Evolutionary conservation across 192 early-diverging fungal species (phyloP), one percentile per base, ranked within the genome.

Genomic region (Coemansia erecta): DNA sequence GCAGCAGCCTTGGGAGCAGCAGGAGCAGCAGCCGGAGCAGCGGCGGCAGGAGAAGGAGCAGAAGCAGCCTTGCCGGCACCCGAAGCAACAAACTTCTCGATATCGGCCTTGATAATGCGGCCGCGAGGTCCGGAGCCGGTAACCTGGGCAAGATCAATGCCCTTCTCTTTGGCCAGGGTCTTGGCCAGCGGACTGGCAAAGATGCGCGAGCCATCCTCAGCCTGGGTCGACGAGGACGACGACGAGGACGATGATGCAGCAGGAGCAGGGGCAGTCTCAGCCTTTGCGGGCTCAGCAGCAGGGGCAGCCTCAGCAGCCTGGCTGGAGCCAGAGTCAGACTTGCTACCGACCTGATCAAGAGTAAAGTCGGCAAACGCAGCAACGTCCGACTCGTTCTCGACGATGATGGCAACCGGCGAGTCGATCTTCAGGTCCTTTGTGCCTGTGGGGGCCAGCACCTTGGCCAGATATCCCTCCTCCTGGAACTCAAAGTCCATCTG

Each of bases 401-500:
- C 91, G 68, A 99, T 77, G 60, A 99, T 82, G 58, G 88, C 92
- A 50, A 99, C 87, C 12, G 95, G 93, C 85, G 90, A 81, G 51
- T 88, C 87, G 52, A 97, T 90, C 57, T 73, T 50, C 56, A 99
- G 82, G 66, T 98, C 94, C 86, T 99, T 97, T 58, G 85, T 81
- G 33, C 93, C 93, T 26, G 80, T 73, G 11, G 88, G 85, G 61
- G 92, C 81, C 63, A 98, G 77, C 72, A 95, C 94, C 84, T 95
- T 89, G 68, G 94, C 96, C 33, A 98, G 67, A 64, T 91, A 89
- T 28, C 96, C 96, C 71, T 98, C 96, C 40, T 98, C 96, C 70
- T 92, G 89, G 72, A 90, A 94, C 68, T 98, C 96, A 61, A 98
- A 92, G 74, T 98, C 96, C 90, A 98, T 98, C 79, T 93, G 90